These are phyloP conservation scores for Elongisporangium senticosum DNA, from an alignment of 352 stramenopile species.

Conservation along the genomic window DNA sequence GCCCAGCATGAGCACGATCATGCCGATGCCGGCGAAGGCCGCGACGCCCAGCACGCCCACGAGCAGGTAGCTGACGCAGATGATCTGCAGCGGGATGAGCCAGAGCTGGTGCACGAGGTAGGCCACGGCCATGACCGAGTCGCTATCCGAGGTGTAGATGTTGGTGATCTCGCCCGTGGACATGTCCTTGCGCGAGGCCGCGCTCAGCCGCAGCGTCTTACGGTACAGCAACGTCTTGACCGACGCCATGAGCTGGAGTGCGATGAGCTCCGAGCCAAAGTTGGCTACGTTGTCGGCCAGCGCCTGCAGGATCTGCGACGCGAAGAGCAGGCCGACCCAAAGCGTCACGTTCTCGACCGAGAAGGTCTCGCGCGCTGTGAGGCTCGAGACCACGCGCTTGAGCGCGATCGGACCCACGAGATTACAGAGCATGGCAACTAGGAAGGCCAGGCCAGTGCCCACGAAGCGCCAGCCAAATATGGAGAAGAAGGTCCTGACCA, in stretches of 20 bases:
- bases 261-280: slow-evolving; percentile 42
- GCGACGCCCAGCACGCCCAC: slow-evolving; percentile 34
- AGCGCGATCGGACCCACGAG: slow-evolving; percentile 46
- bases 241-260: slow-evolving; percentile 42
- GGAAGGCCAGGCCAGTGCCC: slow-evolving; percentile 33
- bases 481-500: slow-evolving; percentile 23
- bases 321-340: slow-evolving; percentile 43
- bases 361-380: slow-evolving; percentile 19
- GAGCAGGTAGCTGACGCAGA: slow-evolving; percentile 35
- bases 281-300: slow-evolving; percentile 42
- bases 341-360: slow-evolving; percentile 11
- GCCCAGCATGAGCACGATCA: slow-evolving; percentile 30
- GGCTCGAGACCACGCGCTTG: slow-evolving; percentile 26
- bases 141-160: slow-evolving; percentile 57
- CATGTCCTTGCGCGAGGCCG: slow-evolving; percentile 28
- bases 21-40: slow-evolving; percentile 27
- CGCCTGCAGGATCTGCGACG: slow-evolving; percentile 44
- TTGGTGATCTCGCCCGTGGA: slow-evolving; percentile 54
- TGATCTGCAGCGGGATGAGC: slow-evolving; percentile 51
- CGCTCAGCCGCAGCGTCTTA: slow-evolving; percentile 45
- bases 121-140: slow-evolving; percentile 30
- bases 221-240: slow-evolving; percentile 51
- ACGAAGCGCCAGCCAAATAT: slow-evolving; percentile 31
- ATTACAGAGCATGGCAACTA: slow-evolving; percentile 43
- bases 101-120: slow-evolving; percentile 57